Percentiles rank a stretch among this genome's conserved stretches.
phyloP scores from a whole-genome alignment of 371 early-diverging fungal genomes.

The Mortierella sp. region DNA sequence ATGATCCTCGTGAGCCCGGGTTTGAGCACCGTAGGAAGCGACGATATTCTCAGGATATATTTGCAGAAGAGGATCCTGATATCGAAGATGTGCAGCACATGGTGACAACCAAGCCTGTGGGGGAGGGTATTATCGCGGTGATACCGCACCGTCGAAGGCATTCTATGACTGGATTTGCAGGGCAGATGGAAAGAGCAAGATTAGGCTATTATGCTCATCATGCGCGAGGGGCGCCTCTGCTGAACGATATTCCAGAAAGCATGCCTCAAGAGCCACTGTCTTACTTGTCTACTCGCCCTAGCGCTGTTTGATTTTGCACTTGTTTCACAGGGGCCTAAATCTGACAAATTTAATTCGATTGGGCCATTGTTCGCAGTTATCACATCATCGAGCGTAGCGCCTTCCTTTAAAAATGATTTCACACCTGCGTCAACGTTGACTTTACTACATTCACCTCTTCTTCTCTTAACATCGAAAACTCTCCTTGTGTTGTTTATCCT shows the following conservation, averaged over 20 bases:
- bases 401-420: background rate
- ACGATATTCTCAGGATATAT: conserved; percentile 19
- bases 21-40: conserved; percentile 34
- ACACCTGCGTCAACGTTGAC: background rate
- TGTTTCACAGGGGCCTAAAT: background rate
- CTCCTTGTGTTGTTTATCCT: too few species aligned
- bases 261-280: conserved; percentile 17
- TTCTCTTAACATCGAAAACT: background rate
- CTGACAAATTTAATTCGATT: background rate
- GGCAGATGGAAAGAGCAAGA: conserved; percentile 29
- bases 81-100: conserved; percentile 36
- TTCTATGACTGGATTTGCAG: conserved; percentile 42
- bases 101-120: conserved; percentile 47
- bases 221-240: conserved; percentile 1
- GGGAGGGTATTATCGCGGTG: conserved; percentile 46
- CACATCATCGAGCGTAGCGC: background rate
- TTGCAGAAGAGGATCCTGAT: conserved; percentile 30
- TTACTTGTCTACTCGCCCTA: background rate
- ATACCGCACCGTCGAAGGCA: conserved; percentile 52
- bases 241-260: conserved; percentile 19
- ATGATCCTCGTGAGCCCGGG: conserved; percentile 33
- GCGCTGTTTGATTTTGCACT: too few species aligned
- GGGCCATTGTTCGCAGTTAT: background rate
- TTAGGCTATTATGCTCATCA: conserved; percentile 24
- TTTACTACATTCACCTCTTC: background rate